A percentile compares a stretch with the other conserved stretches of the same genome.
Conservation (phyloP, 2,329 filamentous ascomycete species). For the Neonectria neomacrospora region DNA sequence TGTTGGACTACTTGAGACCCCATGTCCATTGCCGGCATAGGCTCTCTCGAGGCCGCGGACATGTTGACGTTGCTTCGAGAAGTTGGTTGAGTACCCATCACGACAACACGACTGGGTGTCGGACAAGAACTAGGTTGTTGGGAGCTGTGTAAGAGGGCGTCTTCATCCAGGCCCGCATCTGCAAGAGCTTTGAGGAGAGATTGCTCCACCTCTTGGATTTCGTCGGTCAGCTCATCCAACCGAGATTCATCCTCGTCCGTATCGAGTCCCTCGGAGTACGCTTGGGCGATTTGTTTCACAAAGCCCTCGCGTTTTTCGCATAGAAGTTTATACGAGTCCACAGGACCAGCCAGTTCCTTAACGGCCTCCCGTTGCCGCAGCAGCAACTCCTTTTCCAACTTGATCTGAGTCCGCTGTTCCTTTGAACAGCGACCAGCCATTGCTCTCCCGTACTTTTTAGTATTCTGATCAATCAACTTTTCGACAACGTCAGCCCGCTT, state of each 20-base stretch:
- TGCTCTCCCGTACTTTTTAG: constrained; percentile 58
- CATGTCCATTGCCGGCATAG: constrained; percentile 45
- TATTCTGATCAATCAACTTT: constrained; percentile 58
- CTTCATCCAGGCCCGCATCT: constrained; percentile 58
- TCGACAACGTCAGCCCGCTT: constrained; percentile 54
- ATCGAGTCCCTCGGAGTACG: constrained; percentile 62
- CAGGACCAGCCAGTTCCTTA: constrained; percentile 53
- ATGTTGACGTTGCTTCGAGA: constrained; percentile 47
- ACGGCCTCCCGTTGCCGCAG: constrained; percentile 59
- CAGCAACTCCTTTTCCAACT: constrained; percentile 61
- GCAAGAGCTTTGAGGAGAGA: constrained; percentile 55
- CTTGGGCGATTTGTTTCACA: constrained; percentile 58
- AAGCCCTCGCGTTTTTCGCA: constrained; percentile 58
- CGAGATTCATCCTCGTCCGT: constrained; percentile 63
- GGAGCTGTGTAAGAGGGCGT: constrained; percentile 50
- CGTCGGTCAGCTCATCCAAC: constrained; percentile 60
- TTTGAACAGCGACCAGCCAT: constrained; percentile 59
- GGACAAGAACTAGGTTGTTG: constrained; percentile 25
- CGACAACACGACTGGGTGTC: constrained; percentile 44
- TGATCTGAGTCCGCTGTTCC: constrained; percentile 59
- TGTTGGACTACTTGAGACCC: constrained; percentile 63
- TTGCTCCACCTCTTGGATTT: constrained; percentile 57
- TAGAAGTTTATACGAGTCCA: constrained; percentile 56
- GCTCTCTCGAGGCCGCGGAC: constrained; percentile 49
- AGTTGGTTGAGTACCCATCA: constrained; percentile 58